phyloP scores from a whole-genome alignment of 192 early-diverging fungal species.

The Coemansia sp. region DNA sequence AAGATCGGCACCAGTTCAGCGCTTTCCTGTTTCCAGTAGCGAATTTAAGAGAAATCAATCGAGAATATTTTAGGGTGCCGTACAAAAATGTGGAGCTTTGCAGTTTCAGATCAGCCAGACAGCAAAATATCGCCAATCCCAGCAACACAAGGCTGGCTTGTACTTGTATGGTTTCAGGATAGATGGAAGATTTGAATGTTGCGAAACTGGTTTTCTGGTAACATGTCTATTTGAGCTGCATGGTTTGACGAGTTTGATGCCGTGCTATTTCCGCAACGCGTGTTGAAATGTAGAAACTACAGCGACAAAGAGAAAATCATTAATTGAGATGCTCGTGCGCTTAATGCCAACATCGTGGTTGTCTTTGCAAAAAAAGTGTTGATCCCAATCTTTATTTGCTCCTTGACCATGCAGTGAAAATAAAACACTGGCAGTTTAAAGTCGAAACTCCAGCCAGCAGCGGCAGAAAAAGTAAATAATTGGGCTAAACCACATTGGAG shows the following conservation, averaged over 20 bases:
- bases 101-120: background rate
- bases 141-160: background rate
- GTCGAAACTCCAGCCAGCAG: background rate
- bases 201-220: background rate
- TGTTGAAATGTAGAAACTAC: background rate
- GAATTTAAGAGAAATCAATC: too few species aligned
- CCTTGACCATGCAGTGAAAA: background rate
- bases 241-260: background rate
- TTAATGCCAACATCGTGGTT: background rate
- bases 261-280: background rate
- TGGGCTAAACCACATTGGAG: background rate
- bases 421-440: background rate
- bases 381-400: background rate
- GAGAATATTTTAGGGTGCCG: too few species aligned
- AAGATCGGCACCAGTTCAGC: background rate
- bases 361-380: background rate
- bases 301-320: background rate
- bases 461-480: background rate
- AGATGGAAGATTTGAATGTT: background rate
- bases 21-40: background rate
- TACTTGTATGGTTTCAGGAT: background rate
- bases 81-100: too few species aligned
- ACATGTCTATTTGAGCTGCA: background rate
- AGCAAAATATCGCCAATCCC: background rate
- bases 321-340: background rate